Base-by-base conservation (phyloP, 352 stramenopile genomes). In the Globisporangium acanthophoron region DNA sequence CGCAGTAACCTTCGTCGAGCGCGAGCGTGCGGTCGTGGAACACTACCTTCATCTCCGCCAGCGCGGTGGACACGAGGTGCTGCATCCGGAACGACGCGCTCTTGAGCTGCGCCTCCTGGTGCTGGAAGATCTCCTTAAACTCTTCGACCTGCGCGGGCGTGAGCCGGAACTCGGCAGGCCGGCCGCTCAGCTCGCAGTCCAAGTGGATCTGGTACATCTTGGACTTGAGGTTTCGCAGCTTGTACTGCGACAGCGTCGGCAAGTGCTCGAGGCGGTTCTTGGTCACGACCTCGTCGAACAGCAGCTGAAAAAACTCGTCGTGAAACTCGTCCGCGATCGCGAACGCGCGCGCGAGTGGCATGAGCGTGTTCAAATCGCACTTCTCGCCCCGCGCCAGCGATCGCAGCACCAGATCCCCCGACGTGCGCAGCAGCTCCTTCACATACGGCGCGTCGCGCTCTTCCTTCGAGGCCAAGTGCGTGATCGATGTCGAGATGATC, bases 161-260 rank as follows among this genome's bases (percentile, higher is more conserved):
- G 41, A 88, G 58, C n/a, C 67, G 59, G 21, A 82, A 76, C 33
- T 81, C 64, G 2, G 53, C 47, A 7, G 54, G 11, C 52, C 76
- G 74, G 6, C 58, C 47, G 3, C 70, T 60, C 1, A 87, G 54
- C 31, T 68, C 44, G 33, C 79, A 86, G 45, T 91, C 78, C 29
- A 91, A 27, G 54, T 91, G 76, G 54, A 88, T 60, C 51, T 88
- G 76, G 49, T 86, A 89, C 61, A 88, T 59, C 61, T 82, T 82
- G 16, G 67, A 65, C 55, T 71, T 74, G 21, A 81, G 64, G 8
- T 71, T 62, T 21, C 58, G 59, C 4, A 72, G 52, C 52, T 79
- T 82, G 46, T 70, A 70, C 16, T 53, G 51, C 16, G 74, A 65
- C 12, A 69, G 41, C 15, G 61, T 53, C 9, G 68, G 56, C 11